Percentiles rank a stretch among this genome's conserved stretches.
Evolutionary conservation across 768 basidiomycete species (phyloP).

Genomic region (Boletus rex-veris): DNA sequence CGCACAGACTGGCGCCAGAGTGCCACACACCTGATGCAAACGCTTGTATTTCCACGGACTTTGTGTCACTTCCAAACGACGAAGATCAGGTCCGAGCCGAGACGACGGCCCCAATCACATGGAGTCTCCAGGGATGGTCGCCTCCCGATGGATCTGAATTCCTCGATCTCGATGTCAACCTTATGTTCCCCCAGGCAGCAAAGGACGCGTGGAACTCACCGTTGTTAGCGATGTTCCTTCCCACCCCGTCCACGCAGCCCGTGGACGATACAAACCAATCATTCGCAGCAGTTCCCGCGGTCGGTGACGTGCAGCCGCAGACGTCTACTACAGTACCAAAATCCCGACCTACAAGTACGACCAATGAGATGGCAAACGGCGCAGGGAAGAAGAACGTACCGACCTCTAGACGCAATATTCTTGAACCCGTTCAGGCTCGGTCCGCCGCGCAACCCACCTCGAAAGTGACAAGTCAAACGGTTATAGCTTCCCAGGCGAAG

Average conservation of each 20-base stretch:
- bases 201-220: slow-evolving; percentile 4
- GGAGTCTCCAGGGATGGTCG: slow-evolving; percentile 23
- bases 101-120: background rate
- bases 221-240: slow-evolving; percentile 2
- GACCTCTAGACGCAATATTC: background rate
- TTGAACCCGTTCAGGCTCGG: slow-evolving; percentile 1
- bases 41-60: background rate
- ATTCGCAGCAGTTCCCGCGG: background rate
- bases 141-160: slow-evolving; percentile 25
- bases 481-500: background rate
- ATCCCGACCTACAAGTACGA: background rate
- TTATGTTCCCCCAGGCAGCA: slow-evolving; percentile 9
- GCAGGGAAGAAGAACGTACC: background rate
- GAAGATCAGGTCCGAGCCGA: slow-evolving; percentile 2
- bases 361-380: background rate
- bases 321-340: background rate
- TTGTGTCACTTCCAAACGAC: background rate
- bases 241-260: background rate
- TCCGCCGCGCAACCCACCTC: background rate
- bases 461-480: background rate
- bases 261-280: background rate
- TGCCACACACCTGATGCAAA: background rate
- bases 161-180: slow-evolving; percentile 21
- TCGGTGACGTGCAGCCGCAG: background rate
- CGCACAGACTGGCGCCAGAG: background rate